phyloP scores from a whole-genome alignment of 805 yeast species.

The Crinitomyces ghanaensis region DNA sequence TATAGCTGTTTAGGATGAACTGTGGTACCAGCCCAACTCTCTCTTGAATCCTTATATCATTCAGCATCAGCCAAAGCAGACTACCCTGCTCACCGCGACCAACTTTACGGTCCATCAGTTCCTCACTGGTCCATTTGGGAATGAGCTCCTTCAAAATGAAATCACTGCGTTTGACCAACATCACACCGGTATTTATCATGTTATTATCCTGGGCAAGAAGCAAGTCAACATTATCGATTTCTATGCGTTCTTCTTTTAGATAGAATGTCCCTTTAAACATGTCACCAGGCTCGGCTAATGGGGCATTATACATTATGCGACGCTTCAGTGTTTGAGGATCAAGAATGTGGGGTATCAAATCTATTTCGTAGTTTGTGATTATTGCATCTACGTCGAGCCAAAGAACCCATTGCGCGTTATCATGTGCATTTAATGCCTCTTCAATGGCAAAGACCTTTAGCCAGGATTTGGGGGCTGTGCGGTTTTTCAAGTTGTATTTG shows the following conservation, averaged over 20 bases:
- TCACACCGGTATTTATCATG: constrained; percentile 25
- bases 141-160: constrained; percentile 17
- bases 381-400: constrained; percentile 1
- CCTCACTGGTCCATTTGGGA: constrained; percentile 2
- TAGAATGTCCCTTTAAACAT: constrained; percentile 3
- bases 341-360: constrained; percentile 20
- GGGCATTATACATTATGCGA: constrained; percentile 15
- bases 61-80: constrained; percentile 10
- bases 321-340: constrained; percentile 18
- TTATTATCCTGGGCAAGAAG: constrained; percentile 20
- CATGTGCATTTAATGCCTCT: constrained; percentile 21
- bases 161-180: constrained; percentile 18
- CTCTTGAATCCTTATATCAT: constrained; percentile 13
- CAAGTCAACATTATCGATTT: constrained; percentile 17
- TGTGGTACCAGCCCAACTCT: constrained; percentile 24
- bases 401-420: constrained; percentile 27
- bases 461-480: constrained; percentile 23
- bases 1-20: constrained; percentile 21
- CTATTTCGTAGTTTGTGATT: constrained; percentile 8
- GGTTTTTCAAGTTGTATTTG: constrained; percentile 12
- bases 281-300: constrained; percentile 12
- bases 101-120: constrained; percentile 9
- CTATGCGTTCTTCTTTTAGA: constrained; percentile 9
- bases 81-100: constrained; percentile 18
- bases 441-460: constrained; percentile 25